Conservation (phyloP, 176 grass and related monocot species). For the Echinochloa phyllopogon region DNA sequence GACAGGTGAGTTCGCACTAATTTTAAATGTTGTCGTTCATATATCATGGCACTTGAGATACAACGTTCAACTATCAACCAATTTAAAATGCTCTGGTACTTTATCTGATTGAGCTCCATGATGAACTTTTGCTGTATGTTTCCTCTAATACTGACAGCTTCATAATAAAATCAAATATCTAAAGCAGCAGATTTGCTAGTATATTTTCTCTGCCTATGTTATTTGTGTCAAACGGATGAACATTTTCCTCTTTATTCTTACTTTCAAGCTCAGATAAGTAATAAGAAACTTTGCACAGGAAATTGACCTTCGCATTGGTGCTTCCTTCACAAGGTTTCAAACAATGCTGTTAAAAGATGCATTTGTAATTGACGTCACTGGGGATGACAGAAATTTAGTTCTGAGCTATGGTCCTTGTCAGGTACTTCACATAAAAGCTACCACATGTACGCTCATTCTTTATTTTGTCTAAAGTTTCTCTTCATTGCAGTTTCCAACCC, state of each 20-base stretch:
- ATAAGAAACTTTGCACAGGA: slow-evolving; percentile 60
- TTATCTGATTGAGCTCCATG: slow-evolving; percentile 24
- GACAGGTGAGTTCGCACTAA: slow-evolving; percentile 62
- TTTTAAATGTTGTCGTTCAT: neutral
- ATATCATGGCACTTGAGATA: slow-evolving; percentile 13
- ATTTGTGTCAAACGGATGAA: slow-evolving; percentile 32
- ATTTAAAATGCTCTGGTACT: neutral
- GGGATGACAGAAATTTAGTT: slow-evolving; percentile 80
- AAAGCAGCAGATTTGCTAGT: neutral
- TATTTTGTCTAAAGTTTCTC: slow-evolving; percentile 44
- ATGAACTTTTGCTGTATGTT: slow-evolving; percentile 32
- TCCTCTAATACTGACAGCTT: slow-evolving; percentile 10
- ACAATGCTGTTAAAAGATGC: slow-evolving; percentile 93
- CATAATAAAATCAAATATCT: slow-evolving; percentile 6
- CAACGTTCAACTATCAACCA: slow-evolving; percentile 19
- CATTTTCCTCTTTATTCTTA: slow-evolving; percentile 36
- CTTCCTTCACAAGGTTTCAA: slow-evolving; percentile 98
- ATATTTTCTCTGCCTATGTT: slow-evolving; percentile 28
- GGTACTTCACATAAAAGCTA: slow-evolving; percentile 53
- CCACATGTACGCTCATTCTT: slow-evolving; percentile 16
- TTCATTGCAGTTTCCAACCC: slow-evolving; percentile 81
- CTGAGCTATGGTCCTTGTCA: slow-evolving; percentile 98
- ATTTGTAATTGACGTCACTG: slow-evolving; percentile 81
- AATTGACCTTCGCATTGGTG: slow-evolving; percentile 94
- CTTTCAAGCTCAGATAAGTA: slow-evolving; percentile 24